These are phyloP conservation scores for Aspergillus mulundensis DNA, from an alignment of 495 filamentous ascomycete genomes.

Conservation along the genomic window DNA sequence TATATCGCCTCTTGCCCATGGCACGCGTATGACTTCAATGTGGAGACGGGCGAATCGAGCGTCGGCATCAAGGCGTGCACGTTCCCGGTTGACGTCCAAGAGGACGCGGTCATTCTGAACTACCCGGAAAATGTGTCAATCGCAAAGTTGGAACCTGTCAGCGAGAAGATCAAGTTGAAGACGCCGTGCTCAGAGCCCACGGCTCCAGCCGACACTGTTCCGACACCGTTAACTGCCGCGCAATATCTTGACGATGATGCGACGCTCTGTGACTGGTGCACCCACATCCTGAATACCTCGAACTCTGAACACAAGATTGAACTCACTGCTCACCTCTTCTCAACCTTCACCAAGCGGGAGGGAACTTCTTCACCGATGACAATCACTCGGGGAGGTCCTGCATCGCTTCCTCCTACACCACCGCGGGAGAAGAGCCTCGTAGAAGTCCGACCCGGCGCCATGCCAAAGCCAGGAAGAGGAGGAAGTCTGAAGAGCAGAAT, in stretches of 20 bases:
- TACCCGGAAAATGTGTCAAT: constrained; percentile 26
- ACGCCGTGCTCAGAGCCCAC: background rate
- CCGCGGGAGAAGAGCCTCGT: constrained; percentile 39
- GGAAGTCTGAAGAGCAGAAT: constrained; percentile 48
- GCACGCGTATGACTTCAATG: constrained; percentile 56
- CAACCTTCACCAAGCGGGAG: constrained; percentile 40
- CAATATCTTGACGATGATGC: constrained; percentile 42
- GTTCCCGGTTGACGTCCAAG: constrained; percentile 41
- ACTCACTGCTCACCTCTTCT: constrained; percentile 45
- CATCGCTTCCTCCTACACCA: constrained; percentile 39
- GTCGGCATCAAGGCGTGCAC: constrained; percentile 52
- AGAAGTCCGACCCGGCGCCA: constrained; percentile 38
- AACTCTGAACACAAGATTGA: constrained; percentile 53
- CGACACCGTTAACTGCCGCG: constrained; percentile 10
- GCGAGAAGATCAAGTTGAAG: constrained; percentile 49
- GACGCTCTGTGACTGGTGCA: constrained; percentile 49
- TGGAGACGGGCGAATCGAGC: constrained; percentile 53
- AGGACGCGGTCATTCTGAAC: constrained; percentile 32
- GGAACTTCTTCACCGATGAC: constrained; percentile 39
- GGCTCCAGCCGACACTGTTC: background rate
- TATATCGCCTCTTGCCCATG: constrained; percentile 53
- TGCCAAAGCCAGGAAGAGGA: constrained; percentile 41
- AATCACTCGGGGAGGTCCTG: constrained; percentile 36
- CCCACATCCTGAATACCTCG: constrained; percentile 46
- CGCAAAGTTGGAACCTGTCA: constrained; percentile 41